Base-by-base conservation (phyloP, 139 green algal genomes). In the Chlamydomonas applanata region DNA sequence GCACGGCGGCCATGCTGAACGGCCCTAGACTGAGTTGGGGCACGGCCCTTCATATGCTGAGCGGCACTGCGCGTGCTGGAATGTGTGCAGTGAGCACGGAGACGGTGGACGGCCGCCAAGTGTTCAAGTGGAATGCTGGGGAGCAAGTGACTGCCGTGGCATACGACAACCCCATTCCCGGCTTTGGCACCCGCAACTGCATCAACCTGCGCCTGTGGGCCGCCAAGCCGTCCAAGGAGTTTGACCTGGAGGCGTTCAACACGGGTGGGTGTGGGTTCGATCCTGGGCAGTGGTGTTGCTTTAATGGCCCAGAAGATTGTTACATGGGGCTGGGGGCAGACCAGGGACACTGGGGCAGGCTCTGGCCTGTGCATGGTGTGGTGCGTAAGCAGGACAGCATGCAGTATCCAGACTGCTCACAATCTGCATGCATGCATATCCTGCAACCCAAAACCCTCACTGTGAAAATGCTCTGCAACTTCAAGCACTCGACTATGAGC, bases 191-290 rank as follows among this genome's bases (percentile, higher is more conserved):
- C n/a, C 90, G 91, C 88, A 98, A 97, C 90, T 97, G 91, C 79
- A 98, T 97, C 88, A 98, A 97, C 91, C 88, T 99, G 84, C 91
- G 96, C 22, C 90, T 99, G 44, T 99, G 96, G 96, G 89, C 91
- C 1, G 92, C 92, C 77, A 97, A 97, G 87, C 94, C 94, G 27
- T 84, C 84, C 79, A 83, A 87, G 63, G 93, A 97, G 82, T 98
- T 99, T 81, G 96, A 99, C 86, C 90, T 99, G 72, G 88, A 96
- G 85, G 92, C 90, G 1, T 99, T 99, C 88, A 99, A 99, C 87
- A 98, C 94, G 4, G 96, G 96, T 34, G 87, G 89, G 79, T 94
- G 94, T 71, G 82, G 11, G n/a, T n/a, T n/a, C n/a, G n/a, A n/a
- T n/a, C n/a, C n/a, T n/a, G n/a, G n/a, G n/a, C n/a, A n/a, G n/a